Base-by-base conservation (phyloP, 2,329 filamentous ascomycete species). In the Cylindrodendrum hubeiense region DNA sequence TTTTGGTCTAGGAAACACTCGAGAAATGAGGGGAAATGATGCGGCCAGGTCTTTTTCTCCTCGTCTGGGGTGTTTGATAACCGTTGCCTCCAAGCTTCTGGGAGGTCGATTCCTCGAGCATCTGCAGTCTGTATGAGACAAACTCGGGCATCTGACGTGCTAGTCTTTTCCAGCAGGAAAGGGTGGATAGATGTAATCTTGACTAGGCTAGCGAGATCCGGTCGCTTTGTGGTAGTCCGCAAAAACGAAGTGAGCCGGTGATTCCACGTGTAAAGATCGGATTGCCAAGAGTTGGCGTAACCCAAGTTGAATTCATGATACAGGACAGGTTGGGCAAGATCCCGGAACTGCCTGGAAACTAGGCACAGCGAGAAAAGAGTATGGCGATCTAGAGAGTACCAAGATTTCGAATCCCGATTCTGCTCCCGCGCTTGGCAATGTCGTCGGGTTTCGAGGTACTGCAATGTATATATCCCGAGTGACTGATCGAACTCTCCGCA, bases 251-350 rank as follows among this genome's bases (percentile, higher is more conserved):
- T 30, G 19, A 67, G 37, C 6, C 47, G 47, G 5, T 46, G 24
- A 2, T 43, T 8, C 26, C 26, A 28, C 2, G 37, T 51, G 13
- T 55, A 61, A 5, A 2, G 3, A 2, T 26, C 43, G 44, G 41
- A 19, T 47, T 13, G 15, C 15, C 12, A 34, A 22, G 26, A 17
- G 54, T 51, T 28, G 22, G 33, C 39, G 10, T 60, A 43, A 15
- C 50, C 55, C 50, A 63, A 33, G 22, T 56, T 47, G 33, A 70
- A 69, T 6, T 69, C 56, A 34, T 72, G 67, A 37, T 67, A 52
- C 21, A 72, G 49, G 28, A 72, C 30, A n/a, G 62, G 41, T 52
- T 67, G 58, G 3, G 60, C 41, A 22, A 60, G 26, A 17, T 53
- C 43, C 34, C 60, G 50, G 26, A 71, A 21, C 12, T 33, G 49